A percentile compares a stretch with the other conserved stretches of the same genome.
phyloP scores from a whole-genome alignment of 805 yeast species.

The Zygosaccharomyces rouxii region DNA sequence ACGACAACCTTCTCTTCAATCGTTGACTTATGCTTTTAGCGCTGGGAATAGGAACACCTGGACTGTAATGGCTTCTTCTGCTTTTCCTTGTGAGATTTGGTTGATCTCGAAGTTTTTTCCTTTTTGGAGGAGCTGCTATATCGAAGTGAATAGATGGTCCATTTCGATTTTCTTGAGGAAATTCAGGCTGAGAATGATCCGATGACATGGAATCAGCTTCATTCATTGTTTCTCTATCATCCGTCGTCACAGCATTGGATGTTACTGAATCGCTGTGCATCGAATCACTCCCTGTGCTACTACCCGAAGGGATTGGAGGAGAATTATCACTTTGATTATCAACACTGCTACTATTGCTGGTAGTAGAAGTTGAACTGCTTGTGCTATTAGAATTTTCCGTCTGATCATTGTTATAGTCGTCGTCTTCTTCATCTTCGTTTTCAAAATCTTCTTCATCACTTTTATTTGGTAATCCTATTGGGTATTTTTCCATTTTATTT shows the following conservation, averaged over 20 bases:
- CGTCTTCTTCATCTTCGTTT: slow-evolving; percentile 13
- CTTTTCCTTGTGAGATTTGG: slow-evolving; percentile 3
- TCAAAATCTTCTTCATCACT: slow-evolving; percentile 2
- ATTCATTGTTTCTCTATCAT: slow-evolving; percentile 6
- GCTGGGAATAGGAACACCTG: slow-evolving; percentile 11
- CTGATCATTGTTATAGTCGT: slow-evolving; percentile 14
- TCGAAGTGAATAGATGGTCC: slow-evolving; percentile 32
- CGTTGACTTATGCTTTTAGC: slow-evolving; percentile 21
- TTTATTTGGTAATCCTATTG: neutral
- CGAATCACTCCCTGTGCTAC: slow-evolving; percentile 6
- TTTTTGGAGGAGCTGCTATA: slow-evolving; percentile 25
- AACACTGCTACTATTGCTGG: neutral
- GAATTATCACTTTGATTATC: neutral
- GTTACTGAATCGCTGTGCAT: slow-evolving; percentile 5
- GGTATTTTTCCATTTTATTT: neutral
- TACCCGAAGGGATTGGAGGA: neutral
- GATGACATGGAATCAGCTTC: neutral
- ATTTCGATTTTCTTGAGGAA: neutral
- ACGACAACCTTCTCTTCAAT: slow-evolving; percentile 20
- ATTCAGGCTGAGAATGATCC: neutral
- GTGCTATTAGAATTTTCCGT: slow-evolving; percentile 5
- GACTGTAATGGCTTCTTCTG: neutral
- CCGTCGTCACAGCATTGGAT: slow-evolving; percentile 7
- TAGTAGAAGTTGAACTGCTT: neutral
- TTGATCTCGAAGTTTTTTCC: neutral